A percentile compares a stretch with the other conserved stretches of the same genome.
Conservation (phyloP, 495 filamentous ascomycete genomes). For the Aspergillus sparsus region DNA sequence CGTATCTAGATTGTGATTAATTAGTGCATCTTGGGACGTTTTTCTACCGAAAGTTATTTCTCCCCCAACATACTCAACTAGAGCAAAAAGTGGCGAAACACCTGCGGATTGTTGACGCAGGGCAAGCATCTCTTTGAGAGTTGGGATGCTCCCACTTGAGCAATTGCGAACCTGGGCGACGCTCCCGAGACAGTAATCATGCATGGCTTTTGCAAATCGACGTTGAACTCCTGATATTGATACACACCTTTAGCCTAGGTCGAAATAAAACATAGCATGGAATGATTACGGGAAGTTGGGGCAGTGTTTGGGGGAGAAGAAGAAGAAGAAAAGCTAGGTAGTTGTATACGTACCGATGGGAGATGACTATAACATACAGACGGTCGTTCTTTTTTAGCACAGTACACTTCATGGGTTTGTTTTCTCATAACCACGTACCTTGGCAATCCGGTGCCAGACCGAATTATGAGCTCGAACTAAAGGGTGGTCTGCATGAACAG, state of each 20-base stretch:
- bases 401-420: neutral
- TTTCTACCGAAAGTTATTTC: no score
- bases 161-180: constrained; percentile 28
- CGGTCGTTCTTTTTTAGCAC: neutral
- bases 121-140: constrained; percentile 28
- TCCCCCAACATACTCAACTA: constrained; percentile 29
- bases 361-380: constrained; percentile 5
- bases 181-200: constrained; percentile 29
- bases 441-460: constrained; percentile 25
- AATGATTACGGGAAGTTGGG: no score
- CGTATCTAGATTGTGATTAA: constrained; percentile 25
- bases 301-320: neutral
- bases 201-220: constrained; percentile 31
- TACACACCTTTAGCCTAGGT: neutral
- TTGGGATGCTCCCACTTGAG: constrained; percentile 17
- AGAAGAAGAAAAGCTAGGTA: neutral
- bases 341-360: constrained; percentile 14
- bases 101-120: constrained; percentile 29
- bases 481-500: constrained; percentile 7
- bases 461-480: constrained; percentile 24
- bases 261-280: no score
- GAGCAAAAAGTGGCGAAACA: constrained; percentile 32
- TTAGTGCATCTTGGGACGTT: neutral
- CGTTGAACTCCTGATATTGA: constrained; percentile 22
- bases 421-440: constrained; percentile 2